Base-by-base conservation (phyloP, 148 eudicot species). In the Fagopyrum tataricum region DNA sequence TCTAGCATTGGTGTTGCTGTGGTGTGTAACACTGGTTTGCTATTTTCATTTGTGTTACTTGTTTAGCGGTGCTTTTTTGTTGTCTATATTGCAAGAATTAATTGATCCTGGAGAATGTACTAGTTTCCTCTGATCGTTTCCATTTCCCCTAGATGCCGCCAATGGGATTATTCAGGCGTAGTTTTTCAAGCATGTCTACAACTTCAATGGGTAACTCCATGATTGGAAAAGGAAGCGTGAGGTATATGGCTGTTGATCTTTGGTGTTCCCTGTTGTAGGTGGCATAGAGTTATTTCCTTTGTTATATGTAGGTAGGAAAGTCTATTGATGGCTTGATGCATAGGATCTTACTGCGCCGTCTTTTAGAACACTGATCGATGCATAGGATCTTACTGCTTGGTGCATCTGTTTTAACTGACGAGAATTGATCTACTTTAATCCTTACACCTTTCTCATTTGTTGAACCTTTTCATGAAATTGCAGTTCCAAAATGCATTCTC, bases 401-500 rank as follows among this genome's bases (percentile, higher is more conserved):
- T 26, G 17, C 17, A 24, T 61, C 2, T 8, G 2, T 1, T 61
- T 61, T 31, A 61, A 24, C 41, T 20, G 41, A 2, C 23, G 12
- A 61, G 12, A 64, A 37, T 64, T 12, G 18, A 43, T 64, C 31
- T 15, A 64, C 69, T 64, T 31, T 64, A 5, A 24, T 26, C 40
- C 7, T 26, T 61, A 26, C 5, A 10, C 37, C 23, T 12, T 3
- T 41, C 41, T 68, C 37, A 20, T 70, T 70, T 43, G 43, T n/a
- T 44, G 17, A 12, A 44, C 2, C 44, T 43, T 42, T 21, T 20
- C 12, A 44, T 69, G 44, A 52, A 73, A 40, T 78, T 26, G 44
- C 83, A 88, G 96, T 70, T 82, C 79, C 67, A 79, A 73, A 47
- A 77, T 82, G 83, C 82, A 44, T 56, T 48, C 78, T 64, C 75